These are phyloP conservation scores for Ophiosphaerella herpotricha DNA, from an alignment of 2,329 filamentous ascomycete genomes.

Conservation along the genomic window DNA sequence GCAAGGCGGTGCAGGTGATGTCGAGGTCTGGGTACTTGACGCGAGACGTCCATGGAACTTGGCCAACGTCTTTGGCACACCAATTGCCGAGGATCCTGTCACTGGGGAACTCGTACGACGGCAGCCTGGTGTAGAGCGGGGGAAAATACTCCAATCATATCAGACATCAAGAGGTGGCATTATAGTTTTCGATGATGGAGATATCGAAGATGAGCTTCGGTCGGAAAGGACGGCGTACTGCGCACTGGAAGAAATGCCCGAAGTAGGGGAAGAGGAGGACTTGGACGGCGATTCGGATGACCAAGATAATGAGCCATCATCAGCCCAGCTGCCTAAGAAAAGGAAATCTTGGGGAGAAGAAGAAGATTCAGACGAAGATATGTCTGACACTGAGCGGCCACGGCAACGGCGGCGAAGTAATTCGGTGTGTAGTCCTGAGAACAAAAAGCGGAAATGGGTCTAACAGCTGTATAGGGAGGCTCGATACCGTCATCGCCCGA, in stretches of 20 bases:
- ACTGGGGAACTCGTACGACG: conserved; percentile 56
- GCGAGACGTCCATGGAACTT: conserved; percentile 93
- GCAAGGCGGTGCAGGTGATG: conserved; percentile 70
- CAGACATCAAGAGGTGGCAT: conserved; percentile 82
- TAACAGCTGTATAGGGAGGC: conserved; percentile 45
- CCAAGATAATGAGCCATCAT: conserved; percentile 36
- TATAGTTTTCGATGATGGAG: conserved; percentile 93
- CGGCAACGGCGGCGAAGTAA: conserved; percentile 84
- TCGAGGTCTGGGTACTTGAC: conserved; percentile 95
- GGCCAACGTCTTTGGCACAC: conserved; percentile 85
- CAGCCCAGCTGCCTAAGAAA: conserved; percentile 46
- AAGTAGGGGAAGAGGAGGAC: conserved; percentile 74
- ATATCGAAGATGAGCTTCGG: conserved; percentile 81
- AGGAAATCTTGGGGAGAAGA: conserved; percentile 57
- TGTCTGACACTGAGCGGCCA: conserved; percentile 76
- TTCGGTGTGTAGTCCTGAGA: conserved; percentile 62
- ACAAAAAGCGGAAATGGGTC: not conserved
- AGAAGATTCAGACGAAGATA: conserved; percentile 64
- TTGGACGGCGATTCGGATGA: conserved; percentile 60
- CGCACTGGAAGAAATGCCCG: conserved; percentile 87
- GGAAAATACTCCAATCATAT: conserved; percentile 73
- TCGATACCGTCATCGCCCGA: conserved; percentile 71
- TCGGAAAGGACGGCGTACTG: conserved; percentile 81
- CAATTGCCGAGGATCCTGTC: conserved; percentile 48
- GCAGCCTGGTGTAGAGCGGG: conserved; percentile 70